Evolutionary conservation across 345 rosid species (phyloP).

Genomic region (Linum trigynum): DNA sequence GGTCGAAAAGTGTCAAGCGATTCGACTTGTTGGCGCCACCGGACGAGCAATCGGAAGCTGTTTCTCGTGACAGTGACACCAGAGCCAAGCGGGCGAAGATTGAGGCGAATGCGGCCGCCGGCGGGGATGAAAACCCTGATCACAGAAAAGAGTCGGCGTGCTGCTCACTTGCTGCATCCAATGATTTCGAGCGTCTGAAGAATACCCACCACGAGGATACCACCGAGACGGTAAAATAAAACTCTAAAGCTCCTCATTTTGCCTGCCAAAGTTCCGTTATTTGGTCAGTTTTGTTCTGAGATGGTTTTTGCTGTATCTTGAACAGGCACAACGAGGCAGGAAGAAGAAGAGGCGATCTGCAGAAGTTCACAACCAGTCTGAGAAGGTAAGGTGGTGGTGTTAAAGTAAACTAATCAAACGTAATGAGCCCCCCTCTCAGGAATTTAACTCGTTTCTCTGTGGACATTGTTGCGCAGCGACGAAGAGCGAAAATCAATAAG

Average conservation of each 20-base stretch:
- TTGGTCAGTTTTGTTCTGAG: neutral
- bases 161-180: conserved; percentile 39
- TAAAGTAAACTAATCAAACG: neutral
- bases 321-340: conserved; percentile 17
- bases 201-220: conserved; percentile 26
- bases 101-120: conserved; percentile 7
- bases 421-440: neutral
- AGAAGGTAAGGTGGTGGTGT: conserved; percentile 32
- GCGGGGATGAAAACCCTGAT: neutral
- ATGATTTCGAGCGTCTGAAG: conserved; percentile 15
- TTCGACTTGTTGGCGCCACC: conserved; percentile 22
- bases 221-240: conserved; percentile 17
- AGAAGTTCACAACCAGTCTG: conserved; percentile 30
- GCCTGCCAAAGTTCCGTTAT: neutral
- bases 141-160: conserved; percentile 23
- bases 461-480: conserved; percentile 27
- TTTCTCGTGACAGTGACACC: conserved; percentile 8
- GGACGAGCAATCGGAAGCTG: conserved; percentile 57
- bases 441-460: conserved; percentile 1
- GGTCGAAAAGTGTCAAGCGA: neutral
- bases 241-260: neutral
- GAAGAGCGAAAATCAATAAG: conserved; percentile 53
- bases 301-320: conserved; percentile 24
- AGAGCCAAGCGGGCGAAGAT: neutral
- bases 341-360: conserved; percentile 31